Conservation (phyloP, 2,329 filamentous ascomycete genomes). For the Epichloe sp. region DNA sequence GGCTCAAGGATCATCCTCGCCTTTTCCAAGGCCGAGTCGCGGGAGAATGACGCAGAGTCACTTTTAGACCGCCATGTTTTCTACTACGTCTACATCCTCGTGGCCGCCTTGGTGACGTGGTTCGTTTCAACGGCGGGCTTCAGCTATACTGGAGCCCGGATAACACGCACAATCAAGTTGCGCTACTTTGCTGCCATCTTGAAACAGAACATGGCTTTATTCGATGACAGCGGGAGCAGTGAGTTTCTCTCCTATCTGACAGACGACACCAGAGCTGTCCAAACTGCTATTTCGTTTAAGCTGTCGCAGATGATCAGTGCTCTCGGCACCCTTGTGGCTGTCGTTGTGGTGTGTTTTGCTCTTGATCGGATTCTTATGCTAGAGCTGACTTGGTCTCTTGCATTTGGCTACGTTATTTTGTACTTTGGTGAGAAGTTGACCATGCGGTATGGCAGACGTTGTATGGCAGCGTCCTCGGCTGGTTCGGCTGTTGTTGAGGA, state of each 20-base stretch:
- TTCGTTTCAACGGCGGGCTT: conserved; percentile 16
- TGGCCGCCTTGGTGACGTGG: conserved; percentile 21
- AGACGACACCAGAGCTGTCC: background rate
- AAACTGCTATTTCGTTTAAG: background rate
- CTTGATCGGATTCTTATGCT: background rate
- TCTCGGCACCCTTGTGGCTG: background rate
- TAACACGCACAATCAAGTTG: background rate
- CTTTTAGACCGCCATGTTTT: background rate
- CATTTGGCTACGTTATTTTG: background rate
- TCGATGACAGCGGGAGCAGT: conserved; percentile 18
- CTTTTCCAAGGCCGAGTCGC: no score
- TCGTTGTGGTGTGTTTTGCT: background rate
- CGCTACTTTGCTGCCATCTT: conserved; percentile 14
- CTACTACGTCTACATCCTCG: conserved; percentile 9
- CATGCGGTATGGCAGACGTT: background rate
- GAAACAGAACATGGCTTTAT: conserved; percentile 18
- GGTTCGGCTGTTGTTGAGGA: background rate
- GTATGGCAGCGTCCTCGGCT: background rate
- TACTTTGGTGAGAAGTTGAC: background rate
- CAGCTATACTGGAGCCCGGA: background rate
- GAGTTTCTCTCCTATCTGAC: background rate
- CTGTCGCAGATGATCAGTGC: background rate
- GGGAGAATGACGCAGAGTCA: no score
- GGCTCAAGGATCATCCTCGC: no score
- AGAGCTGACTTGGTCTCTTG: background rate